A percentile compares a stretch with the other conserved stretches of the same genome.
Conservation (phyloP, 1,139 yeast genomes). For the Taphrina deformans region DNA sequence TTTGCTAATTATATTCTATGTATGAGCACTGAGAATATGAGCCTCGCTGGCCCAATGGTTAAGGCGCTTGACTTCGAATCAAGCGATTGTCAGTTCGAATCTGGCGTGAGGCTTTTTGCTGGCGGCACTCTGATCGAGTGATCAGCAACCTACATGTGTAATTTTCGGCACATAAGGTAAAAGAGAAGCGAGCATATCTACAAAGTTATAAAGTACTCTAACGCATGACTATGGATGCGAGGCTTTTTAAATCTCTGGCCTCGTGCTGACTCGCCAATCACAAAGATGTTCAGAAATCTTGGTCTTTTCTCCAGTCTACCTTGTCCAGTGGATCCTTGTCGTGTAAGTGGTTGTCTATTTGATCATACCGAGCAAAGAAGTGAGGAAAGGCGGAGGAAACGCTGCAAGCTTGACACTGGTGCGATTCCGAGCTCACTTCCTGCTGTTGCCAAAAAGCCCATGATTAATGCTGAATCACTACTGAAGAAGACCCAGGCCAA, state of each 20-base stretch:
- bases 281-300: conserved; percentile 1
- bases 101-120: conserved; percentile 25
- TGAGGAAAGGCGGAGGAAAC: background rate
- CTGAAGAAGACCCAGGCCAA: background rate
- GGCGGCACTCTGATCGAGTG: too few relatives aligned
- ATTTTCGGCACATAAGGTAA: too few relatives aligned
- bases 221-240: background rate
- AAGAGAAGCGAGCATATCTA: too few relatives aligned
- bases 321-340: conserved; percentile 1
- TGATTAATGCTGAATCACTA: background rate
- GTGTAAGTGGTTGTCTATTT: background rate
- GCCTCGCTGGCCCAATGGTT: conserved; percentile 31
- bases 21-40: background rate
- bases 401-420: background rate
- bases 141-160: too few relatives aligned
- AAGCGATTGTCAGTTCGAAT: conserved; percentile 29
- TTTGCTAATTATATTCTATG: background rate
- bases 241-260: too few relatives aligned
- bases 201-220: too few relatives aligned
- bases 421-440: background rate
- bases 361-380: background rate
- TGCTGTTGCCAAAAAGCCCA: background rate
- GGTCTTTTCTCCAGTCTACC: background rate
- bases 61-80: conserved; percentile 32
- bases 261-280: background rate